Evolutionary conservation across 106 monocot genomes (phyloP).

Genomic region (Agapanthus africanus): DNA sequence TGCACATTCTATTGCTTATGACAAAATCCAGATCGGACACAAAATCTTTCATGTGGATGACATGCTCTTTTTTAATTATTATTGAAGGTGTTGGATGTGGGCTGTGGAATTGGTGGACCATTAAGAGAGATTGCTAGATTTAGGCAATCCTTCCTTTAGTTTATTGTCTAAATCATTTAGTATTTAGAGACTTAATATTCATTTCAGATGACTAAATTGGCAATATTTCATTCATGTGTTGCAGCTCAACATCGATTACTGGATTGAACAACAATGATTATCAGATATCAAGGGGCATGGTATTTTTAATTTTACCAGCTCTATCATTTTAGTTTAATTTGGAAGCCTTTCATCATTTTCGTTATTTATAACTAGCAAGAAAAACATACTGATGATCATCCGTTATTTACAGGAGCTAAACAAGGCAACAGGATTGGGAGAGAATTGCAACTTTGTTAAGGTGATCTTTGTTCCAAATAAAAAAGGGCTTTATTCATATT

Average conservation of each 20-base stretch:
- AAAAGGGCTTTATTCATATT: background rate
- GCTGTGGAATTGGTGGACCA: conserved; percentile 96
- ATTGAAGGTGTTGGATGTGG: conserved; percentile 89
- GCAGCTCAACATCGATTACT: conserved; percentile 74
- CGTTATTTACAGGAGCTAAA: conserved; percentile 60
- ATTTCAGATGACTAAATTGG: too few species aligned
- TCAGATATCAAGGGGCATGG: conserved; percentile 87
- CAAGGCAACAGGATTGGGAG: conserved; percentile 38
- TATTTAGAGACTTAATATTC: too few species aligned
- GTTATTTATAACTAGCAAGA: background rate
- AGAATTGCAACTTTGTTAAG: conserved; percentile 81
- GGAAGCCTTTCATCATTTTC: conserved; percentile 3
- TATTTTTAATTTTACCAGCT: too few species aligned
- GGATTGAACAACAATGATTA: conserved; percentile 98
- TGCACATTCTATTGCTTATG: conserved; percentile 13
- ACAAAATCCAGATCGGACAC: background rate
- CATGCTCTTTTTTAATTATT: background rate
- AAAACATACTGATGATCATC: conserved; percentile 6
- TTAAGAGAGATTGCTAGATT: conserved; percentile 89
- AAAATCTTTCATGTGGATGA: background rate
- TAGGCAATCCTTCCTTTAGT: conserved; percentile 35
- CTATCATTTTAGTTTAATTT: too few species aligned
- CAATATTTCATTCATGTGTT: too few species aligned
- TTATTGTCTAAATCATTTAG: background rate
- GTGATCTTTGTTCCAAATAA: conserved; percentile 19